Percentiles rank a stretch among this genome's conserved stretches.
These are phyloP conservation scores for Wilcoxina mikolae DNA, from an alignment of 495 filamentous ascomycete species.

Conservation along the genomic window DNA sequence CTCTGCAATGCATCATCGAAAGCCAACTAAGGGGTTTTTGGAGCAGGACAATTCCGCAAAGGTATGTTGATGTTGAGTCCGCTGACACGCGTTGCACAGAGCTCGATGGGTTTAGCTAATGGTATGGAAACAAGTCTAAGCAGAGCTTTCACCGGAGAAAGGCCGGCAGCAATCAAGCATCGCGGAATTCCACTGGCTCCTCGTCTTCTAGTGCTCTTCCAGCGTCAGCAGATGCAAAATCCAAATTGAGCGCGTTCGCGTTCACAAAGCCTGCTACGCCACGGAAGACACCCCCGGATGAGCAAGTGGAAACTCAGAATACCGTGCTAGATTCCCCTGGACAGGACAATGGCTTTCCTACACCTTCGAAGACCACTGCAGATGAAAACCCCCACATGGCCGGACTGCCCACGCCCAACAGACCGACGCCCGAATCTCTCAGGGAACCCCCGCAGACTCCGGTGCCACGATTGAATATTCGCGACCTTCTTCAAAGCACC, in stretches of 20 bases:
- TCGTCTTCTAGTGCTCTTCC: slow-evolving; percentile 10
- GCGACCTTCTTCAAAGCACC: background rate
- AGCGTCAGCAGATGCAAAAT: slow-evolving; percentile 20
- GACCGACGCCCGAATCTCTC: slow-evolving; percentile 25
- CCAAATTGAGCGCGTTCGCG: slow-evolving; percentile 21
- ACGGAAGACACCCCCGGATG: too few species aligned
- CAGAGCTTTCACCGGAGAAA: background rate
- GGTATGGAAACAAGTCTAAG: background rate
- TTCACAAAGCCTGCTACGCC: slow-evolving; percentile 19
- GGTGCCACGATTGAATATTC: slow-evolving; percentile 25
- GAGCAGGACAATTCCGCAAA: slow-evolving; percentile 23
- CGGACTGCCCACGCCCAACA: background rate
- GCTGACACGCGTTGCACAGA: too few species aligned
- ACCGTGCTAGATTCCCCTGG: too few species aligned
- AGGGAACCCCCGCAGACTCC: slow-evolving; percentile 13
- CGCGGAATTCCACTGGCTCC: background rate
- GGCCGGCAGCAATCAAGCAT: background rate
- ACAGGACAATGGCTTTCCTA: too few species aligned
- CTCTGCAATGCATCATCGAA: slow-evolving; percentile 6
- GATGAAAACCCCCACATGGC: background rate
- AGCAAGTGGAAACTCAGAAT: too few species aligned
- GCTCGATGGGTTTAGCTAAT: too few species aligned
- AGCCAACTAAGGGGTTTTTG: slow-evolving; percentile 25
- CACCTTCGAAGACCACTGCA: background rate
- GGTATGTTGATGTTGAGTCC: background rate